Conservation (phyloP, 345 rosid species). For the Eucalyptus pauciflora region DNA sequence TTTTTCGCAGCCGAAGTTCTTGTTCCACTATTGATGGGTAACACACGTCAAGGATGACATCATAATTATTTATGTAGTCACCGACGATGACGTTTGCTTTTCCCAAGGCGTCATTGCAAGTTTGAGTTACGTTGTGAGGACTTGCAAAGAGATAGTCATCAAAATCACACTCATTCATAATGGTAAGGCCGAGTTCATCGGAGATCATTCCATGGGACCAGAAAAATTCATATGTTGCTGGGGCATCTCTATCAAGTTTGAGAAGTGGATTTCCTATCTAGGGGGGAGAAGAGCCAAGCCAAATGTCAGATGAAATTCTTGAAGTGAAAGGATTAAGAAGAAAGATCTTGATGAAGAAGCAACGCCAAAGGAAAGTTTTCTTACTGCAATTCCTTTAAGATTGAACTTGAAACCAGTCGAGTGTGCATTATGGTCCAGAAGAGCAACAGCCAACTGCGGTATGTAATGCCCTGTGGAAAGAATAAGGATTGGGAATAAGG, state of each 20-base stretch:
- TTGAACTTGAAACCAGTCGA: slow-evolving; percentile 68
- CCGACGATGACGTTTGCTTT: slow-evolving; percentile 51
- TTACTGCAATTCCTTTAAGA: slow-evolving; percentile 92
- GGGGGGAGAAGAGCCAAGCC: neutral
- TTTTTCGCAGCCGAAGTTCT: slow-evolving; percentile 67
- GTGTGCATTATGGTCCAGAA: slow-evolving; percentile 54
- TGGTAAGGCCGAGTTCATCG: slow-evolving; percentile 67
- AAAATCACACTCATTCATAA: slow-evolving; percentile 70
- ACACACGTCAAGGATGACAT: slow-evolving; percentile 74
- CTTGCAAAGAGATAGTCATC: slow-evolving; percentile 49
- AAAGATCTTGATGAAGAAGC: neutral
- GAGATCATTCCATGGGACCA: slow-evolving; percentile 99
- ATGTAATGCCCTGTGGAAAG: slow-evolving; percentile 63
- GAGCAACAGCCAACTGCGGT: slow-evolving; percentile 70
- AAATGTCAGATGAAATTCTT: neutral
- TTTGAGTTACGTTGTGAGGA: slow-evolving; percentile 38
- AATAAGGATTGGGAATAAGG: neutral
- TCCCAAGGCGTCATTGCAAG: slow-evolving; percentile 42
- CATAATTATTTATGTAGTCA: slow-evolving; percentile 57
- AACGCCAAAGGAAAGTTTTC: neutral
- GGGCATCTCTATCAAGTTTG: slow-evolving; percentile 60
- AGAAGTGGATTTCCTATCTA: slow-evolving; percentile 93
- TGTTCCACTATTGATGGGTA: slow-evolving; percentile 78
- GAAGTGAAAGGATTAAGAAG: neutral
- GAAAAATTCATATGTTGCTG: slow-evolving; percentile 66